phyloP scores from a whole-genome alignment of 2,329 filamentous ascomycete species.

The Talaromyces sp. region DNA sequence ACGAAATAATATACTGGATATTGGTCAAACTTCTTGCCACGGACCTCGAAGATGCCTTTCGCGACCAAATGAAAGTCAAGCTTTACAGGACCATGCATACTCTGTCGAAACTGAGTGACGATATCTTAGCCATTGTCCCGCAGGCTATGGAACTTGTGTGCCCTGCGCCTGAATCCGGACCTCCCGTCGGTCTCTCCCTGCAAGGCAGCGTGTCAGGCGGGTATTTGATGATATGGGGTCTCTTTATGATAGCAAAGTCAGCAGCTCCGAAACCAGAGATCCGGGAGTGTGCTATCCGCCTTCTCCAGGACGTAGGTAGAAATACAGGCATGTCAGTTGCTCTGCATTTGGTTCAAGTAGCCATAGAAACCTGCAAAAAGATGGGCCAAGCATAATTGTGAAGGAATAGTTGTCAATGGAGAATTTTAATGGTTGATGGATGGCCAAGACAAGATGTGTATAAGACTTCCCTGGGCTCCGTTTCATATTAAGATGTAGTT shows the following conservation, averaged over 20 bases:
- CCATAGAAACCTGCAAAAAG: background rate
- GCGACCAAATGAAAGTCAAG: background rate
- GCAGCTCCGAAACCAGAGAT: background rate
- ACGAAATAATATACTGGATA: background rate
- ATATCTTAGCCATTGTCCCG: background rate
- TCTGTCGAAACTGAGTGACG: background rate
- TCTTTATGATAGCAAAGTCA: background rate
- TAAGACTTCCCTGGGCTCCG: no score
- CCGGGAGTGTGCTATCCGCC: background rate
- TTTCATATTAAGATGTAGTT: no score
- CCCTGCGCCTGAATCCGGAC: background rate
- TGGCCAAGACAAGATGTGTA: no score
- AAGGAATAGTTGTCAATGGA: no score
- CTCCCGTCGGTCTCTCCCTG: background rate
- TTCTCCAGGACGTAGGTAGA: background rate
- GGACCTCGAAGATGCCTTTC: background rate
- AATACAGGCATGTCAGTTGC: background rate
- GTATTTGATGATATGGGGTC: background rate
- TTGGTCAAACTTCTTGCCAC: background rate
- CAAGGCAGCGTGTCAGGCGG: background rate
- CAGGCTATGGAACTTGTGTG: background rate
- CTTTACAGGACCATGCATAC: background rate
- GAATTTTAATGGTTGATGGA: no score
- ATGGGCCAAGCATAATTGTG: background rate
- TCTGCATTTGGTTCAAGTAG: background rate